Evolutionary conservation across 2,329 filamentous ascomycete species (phyloP).

Genomic region (Xylariales sp.): DNA sequence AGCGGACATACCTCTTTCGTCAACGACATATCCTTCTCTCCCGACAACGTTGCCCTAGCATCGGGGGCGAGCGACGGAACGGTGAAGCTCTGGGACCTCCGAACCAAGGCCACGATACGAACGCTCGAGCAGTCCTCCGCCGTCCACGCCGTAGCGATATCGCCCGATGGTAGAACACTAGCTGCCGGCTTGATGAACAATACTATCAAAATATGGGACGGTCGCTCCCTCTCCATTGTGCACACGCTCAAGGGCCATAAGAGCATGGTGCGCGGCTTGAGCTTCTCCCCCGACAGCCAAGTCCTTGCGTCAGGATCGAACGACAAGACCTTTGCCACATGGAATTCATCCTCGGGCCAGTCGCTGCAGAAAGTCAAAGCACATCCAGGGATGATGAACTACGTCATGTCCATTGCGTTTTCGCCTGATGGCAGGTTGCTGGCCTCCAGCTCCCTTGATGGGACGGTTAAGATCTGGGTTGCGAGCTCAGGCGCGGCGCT

Average conservation of each 20-base stretch:
- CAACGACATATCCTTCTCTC: too few relatives aligned
- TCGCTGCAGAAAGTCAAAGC: slow-evolving; percentile 9
- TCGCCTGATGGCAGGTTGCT: background rate
- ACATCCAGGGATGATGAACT: too few relatives aligned
- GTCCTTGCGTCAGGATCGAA: slow-evolving; percentile 17
- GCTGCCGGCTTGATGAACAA: background rate
- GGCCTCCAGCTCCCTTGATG: background rate
- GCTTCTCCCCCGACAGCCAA: slow-evolving; percentile 11
- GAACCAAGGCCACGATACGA: too few relatives aligned
- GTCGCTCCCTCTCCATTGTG: background rate
- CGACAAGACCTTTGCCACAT: slow-evolving; percentile 10
- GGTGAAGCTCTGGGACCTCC: too few relatives aligned
- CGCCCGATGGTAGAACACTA: background rate
- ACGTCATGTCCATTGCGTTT: background rate
- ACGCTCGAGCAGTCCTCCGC: background rate
- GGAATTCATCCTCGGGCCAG: slow-evolving; percentile 6
- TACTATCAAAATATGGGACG: background rate
- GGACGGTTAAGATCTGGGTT: background rate
- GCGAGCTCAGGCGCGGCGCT: background rate
- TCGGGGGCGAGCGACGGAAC: too few relatives aligned
- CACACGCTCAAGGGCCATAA: slow-evolving; percentile 12
- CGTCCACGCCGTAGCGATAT: background rate
- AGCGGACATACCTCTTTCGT: too few relatives aligned
- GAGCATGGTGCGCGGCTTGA: slow-evolving; percentile 2
- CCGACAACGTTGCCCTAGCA: too few relatives aligned